Percentiles rank a stretch among this genome's conserved stretches.
These are phyloP conservation scores for Pontederia crassipes DNA, from an alignment of 176 grass and related monocot genomes.

Conservation along the genomic window DNA sequence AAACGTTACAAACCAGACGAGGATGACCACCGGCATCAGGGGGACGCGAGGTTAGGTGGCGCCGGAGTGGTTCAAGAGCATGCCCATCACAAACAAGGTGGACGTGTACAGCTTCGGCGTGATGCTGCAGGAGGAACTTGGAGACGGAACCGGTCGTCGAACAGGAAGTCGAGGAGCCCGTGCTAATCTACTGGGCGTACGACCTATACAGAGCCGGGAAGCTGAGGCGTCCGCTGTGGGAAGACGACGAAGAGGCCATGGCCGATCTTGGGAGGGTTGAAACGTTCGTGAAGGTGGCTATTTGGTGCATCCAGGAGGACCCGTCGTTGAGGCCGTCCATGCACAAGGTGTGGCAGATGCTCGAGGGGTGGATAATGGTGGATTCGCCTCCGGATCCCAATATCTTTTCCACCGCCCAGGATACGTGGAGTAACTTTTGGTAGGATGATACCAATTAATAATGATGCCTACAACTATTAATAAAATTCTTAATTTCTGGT, in stretches of 20 bases:
- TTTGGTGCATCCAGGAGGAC: slow-evolving; percentile 59
- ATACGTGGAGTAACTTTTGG: too few relatives aligned
- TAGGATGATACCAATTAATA: too few relatives aligned
- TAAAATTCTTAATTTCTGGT: too few relatives aligned
- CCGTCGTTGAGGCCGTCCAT: slow-evolving; percentile 34
- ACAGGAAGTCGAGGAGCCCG: slow-evolving; percentile 6
- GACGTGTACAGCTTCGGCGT: slow-evolving; percentile 38
- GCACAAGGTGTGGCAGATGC: slow-evolving; percentile 31
- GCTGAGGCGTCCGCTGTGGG: slow-evolving; percentile 7
- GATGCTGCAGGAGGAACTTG: slow-evolving; percentile 11
- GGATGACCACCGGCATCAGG: slow-evolving; percentile 15
- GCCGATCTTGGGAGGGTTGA: slow-evolving; percentile 16
- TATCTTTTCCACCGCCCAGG: too few relatives aligned
- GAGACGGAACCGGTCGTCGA: not conserved
- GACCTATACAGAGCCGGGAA: not conserved
- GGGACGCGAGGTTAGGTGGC: slow-evolving; percentile 35
- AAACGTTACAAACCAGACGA: too few relatives aligned
- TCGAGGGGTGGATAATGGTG: slow-evolving; percentile 1
- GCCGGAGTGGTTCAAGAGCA: slow-evolving; percentile 25
- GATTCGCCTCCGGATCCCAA: slow-evolving; percentile 25
- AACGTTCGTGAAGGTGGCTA: slow-evolving; percentile 33
- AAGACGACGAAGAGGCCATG: slow-evolving; percentile 14
- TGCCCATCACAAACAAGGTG: slow-evolving; percentile 20
- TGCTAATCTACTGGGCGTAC: slow-evolving; percentile 15
- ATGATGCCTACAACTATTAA: too few relatives aligned